Evolutionary conservation across 2,329 filamentous ascomycete genomes (phyloP).

Genomic region (Colletotrichum endophyticum): DNA sequence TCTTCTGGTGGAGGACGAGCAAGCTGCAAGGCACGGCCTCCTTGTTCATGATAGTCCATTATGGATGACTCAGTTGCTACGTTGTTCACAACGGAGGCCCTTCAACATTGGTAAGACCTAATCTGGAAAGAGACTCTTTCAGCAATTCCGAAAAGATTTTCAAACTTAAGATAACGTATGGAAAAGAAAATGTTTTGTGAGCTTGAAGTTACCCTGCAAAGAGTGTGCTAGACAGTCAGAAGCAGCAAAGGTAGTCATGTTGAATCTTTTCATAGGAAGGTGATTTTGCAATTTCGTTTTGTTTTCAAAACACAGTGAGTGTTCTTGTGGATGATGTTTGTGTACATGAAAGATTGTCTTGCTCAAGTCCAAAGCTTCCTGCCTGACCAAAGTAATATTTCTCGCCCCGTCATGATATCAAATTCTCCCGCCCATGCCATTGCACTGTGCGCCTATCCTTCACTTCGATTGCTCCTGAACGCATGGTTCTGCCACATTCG

Average conservation of each 20-base stretch:
- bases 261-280: not conserved
- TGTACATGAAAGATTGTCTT: not conserved
- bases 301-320: not conserved
- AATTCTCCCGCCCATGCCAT: not conserved
- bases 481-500: not conserved
- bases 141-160: too few relatives aligned
- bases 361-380: not conserved
- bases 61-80: not conserved
- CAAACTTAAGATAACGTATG: too few relatives aligned
- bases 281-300: not conserved
- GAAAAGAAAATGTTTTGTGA: not conserved
- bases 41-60: not conserved
- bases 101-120: not conserved
- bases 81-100: not conserved
- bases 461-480: not conserved
- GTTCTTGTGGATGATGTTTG: not conserved
- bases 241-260: not conserved
- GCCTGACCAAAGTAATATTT: not conserved
- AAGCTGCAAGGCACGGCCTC: not conserved
- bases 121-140: too few relatives aligned
- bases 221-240: not conserved
- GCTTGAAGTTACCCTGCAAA: not conserved
- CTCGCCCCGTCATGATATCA: rapidly evolving
- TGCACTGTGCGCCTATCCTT: not conserved
- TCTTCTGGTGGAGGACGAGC: not conserved